These are phyloP conservation scores for Cylindricascospora bacillispora DNA, from an alignment of 1,139 yeast species.

Conservation along the genomic window DNA sequence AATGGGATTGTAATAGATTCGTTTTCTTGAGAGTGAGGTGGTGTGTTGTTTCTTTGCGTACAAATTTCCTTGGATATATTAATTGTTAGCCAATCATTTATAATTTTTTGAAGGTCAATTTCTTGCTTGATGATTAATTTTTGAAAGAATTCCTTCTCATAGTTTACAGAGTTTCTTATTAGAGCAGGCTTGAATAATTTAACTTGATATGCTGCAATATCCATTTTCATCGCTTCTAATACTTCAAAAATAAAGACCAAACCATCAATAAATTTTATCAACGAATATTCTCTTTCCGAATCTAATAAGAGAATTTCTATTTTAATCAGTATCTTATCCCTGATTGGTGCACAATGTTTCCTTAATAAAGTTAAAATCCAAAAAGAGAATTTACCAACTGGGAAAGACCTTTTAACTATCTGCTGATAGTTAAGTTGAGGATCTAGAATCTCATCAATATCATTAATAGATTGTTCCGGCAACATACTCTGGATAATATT, in stretches of 20 bases:
- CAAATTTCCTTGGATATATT: background rate
- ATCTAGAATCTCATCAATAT: background rate
- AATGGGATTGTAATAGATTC: background rate
- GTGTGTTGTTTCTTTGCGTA: too few species aligned
- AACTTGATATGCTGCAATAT: background rate
- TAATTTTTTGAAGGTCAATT: background rate
- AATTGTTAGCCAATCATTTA: background rate
- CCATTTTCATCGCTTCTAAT: background rate
- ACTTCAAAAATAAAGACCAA: background rate
- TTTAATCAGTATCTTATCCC: background rate
- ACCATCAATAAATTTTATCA: background rate
- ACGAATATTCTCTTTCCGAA: background rate
- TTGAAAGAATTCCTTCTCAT: background rate
- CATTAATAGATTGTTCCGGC: background rate
- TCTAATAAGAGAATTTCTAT: background rate
- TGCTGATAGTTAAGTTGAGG: background rate
- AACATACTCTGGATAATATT: background rate
- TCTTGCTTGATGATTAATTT: background rate
- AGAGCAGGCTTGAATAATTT: background rate
- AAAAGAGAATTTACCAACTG: background rate
- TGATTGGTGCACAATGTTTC: background rate
- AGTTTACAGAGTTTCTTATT: background rate
- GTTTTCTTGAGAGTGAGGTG: background rate
- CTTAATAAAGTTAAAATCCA: background rate
- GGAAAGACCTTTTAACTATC: background rate